phyloP scores from a whole-genome alignment of 495 filamentous ascomycete genomes.

The Daldinia bambusicola region DNA sequence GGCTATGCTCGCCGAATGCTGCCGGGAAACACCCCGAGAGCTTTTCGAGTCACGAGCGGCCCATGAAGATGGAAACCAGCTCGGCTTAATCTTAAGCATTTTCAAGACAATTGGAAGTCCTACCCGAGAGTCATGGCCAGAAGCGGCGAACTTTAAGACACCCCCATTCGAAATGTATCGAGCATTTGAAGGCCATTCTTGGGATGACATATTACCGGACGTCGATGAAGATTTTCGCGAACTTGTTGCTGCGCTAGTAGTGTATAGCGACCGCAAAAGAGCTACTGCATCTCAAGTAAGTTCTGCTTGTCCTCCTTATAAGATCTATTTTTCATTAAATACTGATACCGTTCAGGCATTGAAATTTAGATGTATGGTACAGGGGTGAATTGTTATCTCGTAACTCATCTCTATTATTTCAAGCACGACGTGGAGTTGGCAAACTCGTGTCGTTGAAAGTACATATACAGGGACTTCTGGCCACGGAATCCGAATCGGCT shows the following conservation, averaged over 20 bases:
- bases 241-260: slow-evolving; percentile 48
- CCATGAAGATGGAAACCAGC: slow-evolving; percentile 88
- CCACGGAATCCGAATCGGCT: neutral
- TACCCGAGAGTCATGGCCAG: slow-evolving; percentile 78
- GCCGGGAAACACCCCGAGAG: slow-evolving; percentile 61
- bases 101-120: slow-evolving; percentile 92
- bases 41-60: slow-evolving; percentile 77
- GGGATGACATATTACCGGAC: slow-evolving; percentile 54
- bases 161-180: slow-evolving; percentile 66
- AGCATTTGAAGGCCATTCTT: slow-evolving; percentile 52
- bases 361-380: slow-evolving; percentile 30
- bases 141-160: slow-evolving; percentile 58
- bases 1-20: slow-evolving; percentile 78
- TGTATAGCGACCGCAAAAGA: slow-evolving; percentile 48
- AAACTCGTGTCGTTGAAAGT: neutral
- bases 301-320: neutral
- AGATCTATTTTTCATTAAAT: neutral
- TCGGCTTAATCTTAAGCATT: slow-evolving; percentile 88
- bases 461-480: neutral
- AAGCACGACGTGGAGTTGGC: neutral
- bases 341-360: slow-evolving; percentile 34
- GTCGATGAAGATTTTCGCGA: slow-evolving; percentile 49
- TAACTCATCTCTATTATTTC: neutral
- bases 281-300: slow-evolving; percentile 45
- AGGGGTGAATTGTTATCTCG: neutral